Evolutionary conservation across 2,329 filamentous ascomycete genomes (phyloP), one percentile per base, ranked within the genome.

Genomic region (Penicillium sp.): DNA sequence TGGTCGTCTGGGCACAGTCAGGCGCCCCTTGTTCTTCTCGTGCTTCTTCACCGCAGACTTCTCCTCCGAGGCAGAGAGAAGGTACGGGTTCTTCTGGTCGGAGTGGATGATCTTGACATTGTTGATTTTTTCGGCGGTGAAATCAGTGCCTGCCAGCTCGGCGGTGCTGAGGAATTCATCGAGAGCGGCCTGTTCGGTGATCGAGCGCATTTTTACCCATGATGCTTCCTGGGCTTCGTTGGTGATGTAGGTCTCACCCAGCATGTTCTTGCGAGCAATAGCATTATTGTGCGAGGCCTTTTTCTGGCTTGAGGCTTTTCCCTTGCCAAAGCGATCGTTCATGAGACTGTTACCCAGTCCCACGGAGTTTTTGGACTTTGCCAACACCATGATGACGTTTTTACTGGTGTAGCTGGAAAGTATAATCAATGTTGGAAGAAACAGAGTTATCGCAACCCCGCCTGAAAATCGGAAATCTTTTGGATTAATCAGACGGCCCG

Each of bases 161-260:
- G 93, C 94, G 1, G 93, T 98, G 48, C 86, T 88, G 55, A 98
- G 76, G 70, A 98, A 98, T 70, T 98, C 93, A 69, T 98, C 93
- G 53, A 98, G 82, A 39, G 90, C 90, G 58, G 86, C 90, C 72
- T 98, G 93, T 76, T 98, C 89, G 4, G 93, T 98, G 59, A 98
- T 88, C 68, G 89, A 95, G 75, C 91, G 89, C 93, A 98, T 97
- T 78, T 97, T 98, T 66, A 97, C 89, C 90, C 90, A 98, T 59
- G 88, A 80, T 33, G 91, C 93, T 74, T 97, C 90, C 67, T 94
- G 84, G 60, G 83, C 84, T 56, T 87, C 85, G 67, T 95, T 96
- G 42, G 89, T 93, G 61, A 97, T 83, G 69, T 98, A 98, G 58
- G 84, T 84, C 67, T 94, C 87, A 65, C 89, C 90, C 24, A 88